Evolutionary conservation across 2,329 filamentous ascomycete species (phyloP).

Genomic region (Calonectria hawksworthii): DNA sequence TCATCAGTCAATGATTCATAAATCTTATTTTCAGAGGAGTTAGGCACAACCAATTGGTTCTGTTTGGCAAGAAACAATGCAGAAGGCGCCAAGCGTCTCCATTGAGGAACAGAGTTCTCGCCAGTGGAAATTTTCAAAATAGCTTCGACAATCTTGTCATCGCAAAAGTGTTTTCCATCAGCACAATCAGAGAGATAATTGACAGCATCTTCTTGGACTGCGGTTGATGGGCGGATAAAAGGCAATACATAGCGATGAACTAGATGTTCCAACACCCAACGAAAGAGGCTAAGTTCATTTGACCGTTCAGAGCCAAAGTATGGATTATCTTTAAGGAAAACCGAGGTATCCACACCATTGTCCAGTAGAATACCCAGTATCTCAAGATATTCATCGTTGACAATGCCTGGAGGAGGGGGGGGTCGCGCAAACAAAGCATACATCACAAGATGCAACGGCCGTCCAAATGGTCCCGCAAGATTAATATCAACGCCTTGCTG

Average conservation of each 20-base stretch:
- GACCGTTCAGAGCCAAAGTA: neutral
- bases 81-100: neutral
- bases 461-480: neutral
- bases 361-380: neutral
- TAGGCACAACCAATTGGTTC: too few relatives aligned
- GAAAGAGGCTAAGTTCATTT: too few relatives aligned
- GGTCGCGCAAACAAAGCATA: too few relatives aligned
- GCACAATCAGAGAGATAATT: neutral
- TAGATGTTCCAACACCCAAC: too few relatives aligned
- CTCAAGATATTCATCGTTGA: neutral
- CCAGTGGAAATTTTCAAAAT: neutral
- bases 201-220: neutral
- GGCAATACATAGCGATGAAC: neutral
- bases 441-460: neutral
- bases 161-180: too few relatives aligned
- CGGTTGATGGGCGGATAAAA: neutral
- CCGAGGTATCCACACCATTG: slow-evolving; percentile 1
- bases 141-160: neutral
- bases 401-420: too few relatives aligned
- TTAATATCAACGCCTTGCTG: neutral
- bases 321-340: neutral
- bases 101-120: neutral
- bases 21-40: too few relatives aligned
- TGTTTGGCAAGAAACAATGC: too few relatives aligned
- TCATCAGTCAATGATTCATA: too few relatives aligned